A percentile compares a stretch with the other conserved stretches of the same genome.
phyloP scores from a whole-genome alignment of 257 asterid species.

The Solanum bukasovii region DNA sequence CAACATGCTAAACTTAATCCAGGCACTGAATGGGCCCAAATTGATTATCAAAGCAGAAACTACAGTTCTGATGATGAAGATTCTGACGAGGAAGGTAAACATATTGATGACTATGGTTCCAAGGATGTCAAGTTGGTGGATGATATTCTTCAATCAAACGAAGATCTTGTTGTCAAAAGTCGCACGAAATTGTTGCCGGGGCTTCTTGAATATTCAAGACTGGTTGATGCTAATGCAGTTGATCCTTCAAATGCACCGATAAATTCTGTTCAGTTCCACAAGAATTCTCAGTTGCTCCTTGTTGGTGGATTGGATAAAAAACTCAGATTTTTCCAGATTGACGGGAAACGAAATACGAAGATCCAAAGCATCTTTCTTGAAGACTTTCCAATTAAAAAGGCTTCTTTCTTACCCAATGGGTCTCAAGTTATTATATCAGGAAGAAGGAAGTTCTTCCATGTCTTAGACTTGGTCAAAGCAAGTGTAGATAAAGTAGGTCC shows the following conservation, averaged over 20 bases:
- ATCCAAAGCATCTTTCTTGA: constrained; percentile 78
- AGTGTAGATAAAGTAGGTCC: constrained; percentile 70
- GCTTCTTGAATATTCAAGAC: constrained; percentile 60
- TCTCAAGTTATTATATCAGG: constrained; percentile 73
- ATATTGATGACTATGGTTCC: constrained; percentile 5
- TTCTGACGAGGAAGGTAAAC: constrained; percentile 34
- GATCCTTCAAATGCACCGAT: constrained; percentile 53
- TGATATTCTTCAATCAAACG: constrained; percentile 54
- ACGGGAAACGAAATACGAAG: constrained; percentile 71
- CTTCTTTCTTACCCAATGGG: constrained; percentile 85
- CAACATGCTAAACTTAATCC: constrained; percentile 80
- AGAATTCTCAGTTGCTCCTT: constrained; percentile 76
- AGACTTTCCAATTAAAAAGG: constrained; percentile 73
- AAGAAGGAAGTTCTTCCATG: constrained; percentile 78
- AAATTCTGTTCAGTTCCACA: constrained; percentile 85
- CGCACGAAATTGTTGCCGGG: constrained; percentile 55
- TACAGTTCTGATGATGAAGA: constrained; percentile 59
- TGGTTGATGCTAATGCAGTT: constrained; percentile 66
- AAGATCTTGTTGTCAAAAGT: constrained; percentile 55
- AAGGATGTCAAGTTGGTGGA: constrained; percentile 19
- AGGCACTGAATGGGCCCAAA: constrained; percentile 81
- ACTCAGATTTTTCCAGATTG: constrained; percentile 74
- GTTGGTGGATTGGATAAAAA: constrained; percentile 76
- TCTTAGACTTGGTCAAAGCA: constrained; percentile 71
- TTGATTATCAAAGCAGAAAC: constrained; percentile 18